A percentile compares a stretch with the other conserved stretches of the same genome.
Conservation (phyloP, 139 green algal genomes). For the Coelastrella sp. region DNA sequence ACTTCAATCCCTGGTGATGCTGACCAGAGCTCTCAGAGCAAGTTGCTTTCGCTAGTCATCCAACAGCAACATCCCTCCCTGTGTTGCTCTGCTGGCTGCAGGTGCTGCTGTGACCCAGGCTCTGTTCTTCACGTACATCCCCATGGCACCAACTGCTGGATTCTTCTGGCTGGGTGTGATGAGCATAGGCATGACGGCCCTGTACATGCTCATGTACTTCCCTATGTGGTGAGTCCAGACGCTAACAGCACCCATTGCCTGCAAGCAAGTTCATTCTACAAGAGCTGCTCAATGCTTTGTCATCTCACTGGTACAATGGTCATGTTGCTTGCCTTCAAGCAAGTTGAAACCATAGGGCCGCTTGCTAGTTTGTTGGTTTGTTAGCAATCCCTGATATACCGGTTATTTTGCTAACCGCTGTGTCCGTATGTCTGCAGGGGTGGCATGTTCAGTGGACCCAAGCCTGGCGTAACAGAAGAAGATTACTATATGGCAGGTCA, state of each 20-base stretch:
- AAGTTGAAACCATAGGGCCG: not conserved
- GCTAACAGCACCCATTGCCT: too few relatives aligned
- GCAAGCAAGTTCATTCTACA: too few relatives aligned
- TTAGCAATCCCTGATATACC: not conserved
- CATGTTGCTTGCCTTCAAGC: too few relatives aligned
- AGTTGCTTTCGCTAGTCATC: too few relatives aligned
- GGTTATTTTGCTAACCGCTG: conserved; percentile 19
- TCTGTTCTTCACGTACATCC: conserved; percentile 85
- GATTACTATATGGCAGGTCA: conserved; percentile 88
- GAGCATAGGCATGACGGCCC: conserved; percentile 79
- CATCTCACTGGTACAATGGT: too few relatives aligned
- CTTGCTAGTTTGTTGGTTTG: not conserved
- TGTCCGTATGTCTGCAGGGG: conserved; percentile 57
- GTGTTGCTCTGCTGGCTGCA: not conserved
- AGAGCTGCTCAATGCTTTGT: too few relatives aligned
- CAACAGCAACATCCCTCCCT: too few relatives aligned
- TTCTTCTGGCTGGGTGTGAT: conserved; percentile 91
- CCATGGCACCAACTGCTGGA: conserved; percentile 53
- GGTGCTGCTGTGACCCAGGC: conserved; percentile 89
- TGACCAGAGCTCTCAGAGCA: too few relatives aligned
- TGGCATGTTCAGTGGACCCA: conserved; percentile 83
- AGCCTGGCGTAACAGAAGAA: conserved; percentile 80
- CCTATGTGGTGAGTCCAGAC: conserved; percentile 92
- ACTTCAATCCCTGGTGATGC: too few relatives aligned
- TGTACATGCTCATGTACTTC: conserved; percentile 87